Percentiles rank a stretch among this genome's conserved stretches.
Evolutionary conservation across 208 protist species (phyloP).

Genomic region (Leptomonas pyrrhocoris): DNA sequence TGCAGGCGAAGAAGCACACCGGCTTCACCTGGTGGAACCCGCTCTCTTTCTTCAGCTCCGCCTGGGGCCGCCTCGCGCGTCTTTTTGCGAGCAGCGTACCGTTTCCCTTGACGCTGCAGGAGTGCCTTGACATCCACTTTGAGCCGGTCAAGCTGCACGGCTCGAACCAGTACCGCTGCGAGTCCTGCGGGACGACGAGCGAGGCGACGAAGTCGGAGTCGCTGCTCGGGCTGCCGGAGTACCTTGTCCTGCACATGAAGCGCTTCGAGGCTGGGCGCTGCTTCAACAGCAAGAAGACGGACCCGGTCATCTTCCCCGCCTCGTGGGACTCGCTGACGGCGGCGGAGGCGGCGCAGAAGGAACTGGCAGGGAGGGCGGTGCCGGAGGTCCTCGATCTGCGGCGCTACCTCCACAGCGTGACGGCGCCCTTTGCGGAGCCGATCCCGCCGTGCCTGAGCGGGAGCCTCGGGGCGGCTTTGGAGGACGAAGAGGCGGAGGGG

Average conservation of each 20-base stretch:
- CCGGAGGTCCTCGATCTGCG: conserved; percentile 68
- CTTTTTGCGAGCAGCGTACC: conserved; percentile 36
- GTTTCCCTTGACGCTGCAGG: conserved; percentile 78
- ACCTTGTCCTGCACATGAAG: conserved; percentile 89
- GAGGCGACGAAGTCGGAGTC: conserved; percentile 82
- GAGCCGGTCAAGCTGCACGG: conserved; percentile 65
- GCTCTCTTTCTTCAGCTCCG: conserved; percentile 37
- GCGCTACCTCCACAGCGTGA: conserved; percentile 57
- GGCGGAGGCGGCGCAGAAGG: conserved; percentile 10
- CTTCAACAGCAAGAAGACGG: conserved; percentile 84
- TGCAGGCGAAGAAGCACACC: conserved; percentile 28
- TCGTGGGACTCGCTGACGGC: conserved; percentile 56
- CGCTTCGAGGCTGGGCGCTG: conserved; percentile 73
- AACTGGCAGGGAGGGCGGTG: background rate
- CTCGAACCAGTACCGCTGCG: conserved; percentile 80
- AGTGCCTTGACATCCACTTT: conserved; percentile 91
- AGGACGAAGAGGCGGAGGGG: background rate
- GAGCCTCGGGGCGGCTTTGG: background rate
- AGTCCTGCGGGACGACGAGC: conserved; percentile 57
- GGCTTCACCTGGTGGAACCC: conserved; percentile 65
- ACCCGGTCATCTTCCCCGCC: conserved; percentile 81
- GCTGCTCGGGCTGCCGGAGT: conserved; percentile 80
- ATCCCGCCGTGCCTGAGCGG: conserved; percentile 21
- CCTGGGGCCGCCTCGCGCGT: conserved; percentile 26
- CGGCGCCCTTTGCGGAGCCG: conserved; percentile 30